Conservation (phyloP, 2,329 filamentous ascomycete genomes). For the Lizonia empirigonia region DNA sequence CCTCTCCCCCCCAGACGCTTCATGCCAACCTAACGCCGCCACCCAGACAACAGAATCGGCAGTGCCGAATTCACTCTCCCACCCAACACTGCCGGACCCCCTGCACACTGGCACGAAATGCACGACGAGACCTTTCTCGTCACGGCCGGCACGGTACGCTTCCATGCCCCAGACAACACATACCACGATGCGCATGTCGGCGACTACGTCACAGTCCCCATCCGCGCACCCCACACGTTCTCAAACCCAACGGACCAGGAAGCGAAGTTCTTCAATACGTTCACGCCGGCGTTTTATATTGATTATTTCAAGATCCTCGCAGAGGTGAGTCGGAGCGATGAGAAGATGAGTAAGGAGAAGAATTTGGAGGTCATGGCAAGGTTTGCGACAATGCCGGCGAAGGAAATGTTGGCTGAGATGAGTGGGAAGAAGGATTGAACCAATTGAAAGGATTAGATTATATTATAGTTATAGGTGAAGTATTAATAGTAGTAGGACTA, state of each 20-base stretch:
- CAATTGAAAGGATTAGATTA: too few species aligned
- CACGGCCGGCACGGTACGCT: slow-evolving; percentile 58
- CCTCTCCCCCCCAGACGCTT: not conserved
- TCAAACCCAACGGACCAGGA: slow-evolving; percentile 61
- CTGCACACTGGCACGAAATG: slow-evolving; percentile 62
- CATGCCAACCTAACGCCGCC: not conserved
- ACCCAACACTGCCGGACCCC: slow-evolving; percentile 54
- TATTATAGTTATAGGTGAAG: too few species aligned
- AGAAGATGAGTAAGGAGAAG: slow-evolving; percentile 55
- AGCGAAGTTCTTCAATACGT: slow-evolving; percentile 63
- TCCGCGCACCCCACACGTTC: slow-evolving; percentile 62
- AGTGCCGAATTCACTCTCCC: slow-evolving; percentile 57
- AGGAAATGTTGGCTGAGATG: slow-evolving; percentile 43
- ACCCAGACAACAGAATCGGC: slow-evolving; percentile 55
- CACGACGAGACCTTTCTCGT: slow-evolving; percentile 63
- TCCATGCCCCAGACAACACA: slow-evolving; percentile 55
- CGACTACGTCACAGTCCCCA: slow-evolving; percentile 62
- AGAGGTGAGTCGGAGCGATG: slow-evolving; percentile 52
- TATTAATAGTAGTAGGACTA: too few species aligned
- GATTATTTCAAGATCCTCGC: slow-evolving; percentile 62
- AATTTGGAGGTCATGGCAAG: slow-evolving; percentile 57
- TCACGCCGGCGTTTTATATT: slow-evolving; percentile 62
- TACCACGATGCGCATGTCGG: slow-evolving; percentile 57
- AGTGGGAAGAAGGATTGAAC: slow-evolving; percentile 20
- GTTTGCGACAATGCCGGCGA: slow-evolving; percentile 57